phyloP scores from a whole-genome alignment of 208 protist species.

The Leishmania mexicana region DNA sequence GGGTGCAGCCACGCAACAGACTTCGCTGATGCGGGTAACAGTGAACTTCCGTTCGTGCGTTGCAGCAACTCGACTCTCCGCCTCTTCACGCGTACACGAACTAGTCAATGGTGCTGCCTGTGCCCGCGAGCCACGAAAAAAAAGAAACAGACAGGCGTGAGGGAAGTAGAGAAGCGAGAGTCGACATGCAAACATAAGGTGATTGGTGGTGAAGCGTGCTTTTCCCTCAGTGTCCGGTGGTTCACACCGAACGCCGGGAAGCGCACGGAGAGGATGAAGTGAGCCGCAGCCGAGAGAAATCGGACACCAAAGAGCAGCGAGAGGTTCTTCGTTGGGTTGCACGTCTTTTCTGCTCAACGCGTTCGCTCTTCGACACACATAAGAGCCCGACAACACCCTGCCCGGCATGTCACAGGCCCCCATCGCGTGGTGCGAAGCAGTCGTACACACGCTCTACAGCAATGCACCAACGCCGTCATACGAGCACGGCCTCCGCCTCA shows the following conservation, averaged over 20 bases:
- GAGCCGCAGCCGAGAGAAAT: background rate
- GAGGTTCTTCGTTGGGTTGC: background rate
- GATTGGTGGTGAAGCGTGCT: background rate
- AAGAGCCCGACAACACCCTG: background rate
- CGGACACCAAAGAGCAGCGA: background rate
- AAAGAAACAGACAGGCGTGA: background rate
- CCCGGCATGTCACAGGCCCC: too few relatives aligned
- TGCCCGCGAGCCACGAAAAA: background rate
- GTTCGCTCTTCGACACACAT: background rate
- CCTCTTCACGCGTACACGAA: background rate
- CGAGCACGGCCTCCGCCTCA: background rate
- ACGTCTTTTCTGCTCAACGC: background rate
- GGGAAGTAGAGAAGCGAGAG: background rate
- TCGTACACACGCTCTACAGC: background rate
- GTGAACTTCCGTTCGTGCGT: background rate
- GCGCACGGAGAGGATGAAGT: background rate
- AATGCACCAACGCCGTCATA: background rate
- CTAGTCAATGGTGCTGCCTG: background rate
- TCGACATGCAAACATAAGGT: background rate
- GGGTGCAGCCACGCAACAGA: background rate
- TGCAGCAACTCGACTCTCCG: background rate
- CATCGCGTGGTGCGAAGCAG: background rate
- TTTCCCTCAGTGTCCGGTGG: background rate
- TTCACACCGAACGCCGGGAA: background rate
- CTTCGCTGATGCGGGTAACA: background rate